Percentiles rank a stretch among this genome's conserved stretches.
Evolutionary conservation across 2,329 filamentous ascomycete genomes (phyloP).

Genomic region (Pyrenophora teres): DNA sequence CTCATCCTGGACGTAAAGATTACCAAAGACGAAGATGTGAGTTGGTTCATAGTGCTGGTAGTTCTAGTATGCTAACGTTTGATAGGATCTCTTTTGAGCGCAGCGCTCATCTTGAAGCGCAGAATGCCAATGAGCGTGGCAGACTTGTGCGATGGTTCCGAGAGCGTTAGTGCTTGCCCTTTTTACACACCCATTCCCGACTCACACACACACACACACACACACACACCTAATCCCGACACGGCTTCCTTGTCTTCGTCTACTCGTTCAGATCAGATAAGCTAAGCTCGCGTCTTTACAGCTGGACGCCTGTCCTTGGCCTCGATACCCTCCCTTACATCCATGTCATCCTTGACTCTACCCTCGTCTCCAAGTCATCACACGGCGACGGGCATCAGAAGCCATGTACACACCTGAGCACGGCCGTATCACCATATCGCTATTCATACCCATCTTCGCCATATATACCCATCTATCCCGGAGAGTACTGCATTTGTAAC

Average conservation of each 20-base stretch:
- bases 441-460: background rate
- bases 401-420: conserved; percentile 32
- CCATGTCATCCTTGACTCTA: conserved; percentile 7
- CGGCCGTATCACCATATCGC: background rate
- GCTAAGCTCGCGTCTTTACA: conserved; percentile 32
- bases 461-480: conserved; percentile 10
- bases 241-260: conserved; percentile 18
- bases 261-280: conserved; percentile 20
- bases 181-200: conserved; percentile 15
- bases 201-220: background rate
- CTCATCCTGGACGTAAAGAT: conserved; percentile 82
- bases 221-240: background rate
- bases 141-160: conserved; percentile 54
- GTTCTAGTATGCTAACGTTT: conserved; percentile 9
- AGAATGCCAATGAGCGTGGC: conserved; percentile 53
- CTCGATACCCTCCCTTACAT: conserved; percentile 28
- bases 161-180: conserved; percentile 48
- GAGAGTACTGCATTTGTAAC: conserved; percentile 5
- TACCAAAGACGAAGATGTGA: conserved; percentile 84
- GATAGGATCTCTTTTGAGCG: conserved; percentile 64
- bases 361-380: conserved; percentile 37
- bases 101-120: conserved; percentile 58
- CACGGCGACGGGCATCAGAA: conserved; percentile 21
- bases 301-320: conserved; percentile 33
- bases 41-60: conserved; percentile 30